Evolutionary conservation across 2,329 filamentous ascomycete species (phyloP).

Genomic region (Lojkania enalia): DNA sequence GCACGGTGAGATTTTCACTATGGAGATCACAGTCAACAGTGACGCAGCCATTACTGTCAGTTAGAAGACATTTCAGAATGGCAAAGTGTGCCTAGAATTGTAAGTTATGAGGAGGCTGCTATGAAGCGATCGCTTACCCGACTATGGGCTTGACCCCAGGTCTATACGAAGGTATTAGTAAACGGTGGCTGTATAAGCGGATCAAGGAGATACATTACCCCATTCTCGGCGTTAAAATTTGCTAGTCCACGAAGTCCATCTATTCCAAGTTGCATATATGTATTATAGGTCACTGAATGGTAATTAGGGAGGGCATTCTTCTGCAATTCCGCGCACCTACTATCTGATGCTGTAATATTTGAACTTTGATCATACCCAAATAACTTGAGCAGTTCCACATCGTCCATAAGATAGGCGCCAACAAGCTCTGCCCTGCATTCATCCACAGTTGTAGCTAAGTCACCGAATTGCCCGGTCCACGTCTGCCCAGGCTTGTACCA

Average conservation of each 20-base stretch:
- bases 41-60: constrained; percentile 10
- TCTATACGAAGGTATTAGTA: too few relatives aligned
- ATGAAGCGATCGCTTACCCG: constrained; percentile 6
- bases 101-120: neutral
- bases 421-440: constrained; percentile 16
- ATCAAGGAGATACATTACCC: constrained; percentile 5
- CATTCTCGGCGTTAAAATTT: constrained; percentile 14
- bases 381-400: constrained; percentile 11
- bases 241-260: constrained; percentile 12
- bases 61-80: constrained; percentile 17
- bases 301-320: neutral
- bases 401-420: constrained; percentile 9
- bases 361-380: constrained; percentile 14
- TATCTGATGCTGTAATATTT: constrained; percentile 14
- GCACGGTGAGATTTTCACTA: constrained; percentile 7
- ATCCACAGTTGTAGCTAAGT: constrained; percentile 13
- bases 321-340: constrained; percentile 8
- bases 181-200: too few relatives aligned
- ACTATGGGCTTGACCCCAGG: constrained; percentile 22
- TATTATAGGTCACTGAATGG: constrained; percentile 10
- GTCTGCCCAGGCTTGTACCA: constrained; percentile 17
- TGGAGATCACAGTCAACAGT: constrained; percentile 6
- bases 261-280: constrained; percentile 13
- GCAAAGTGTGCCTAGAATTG: constrained; percentile 18
- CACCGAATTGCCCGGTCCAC: constrained; percentile 14